phyloP scores from a whole-genome alignment of 768 basidiomycete genomes.

The Psilocybe tampanensis region DNA sequence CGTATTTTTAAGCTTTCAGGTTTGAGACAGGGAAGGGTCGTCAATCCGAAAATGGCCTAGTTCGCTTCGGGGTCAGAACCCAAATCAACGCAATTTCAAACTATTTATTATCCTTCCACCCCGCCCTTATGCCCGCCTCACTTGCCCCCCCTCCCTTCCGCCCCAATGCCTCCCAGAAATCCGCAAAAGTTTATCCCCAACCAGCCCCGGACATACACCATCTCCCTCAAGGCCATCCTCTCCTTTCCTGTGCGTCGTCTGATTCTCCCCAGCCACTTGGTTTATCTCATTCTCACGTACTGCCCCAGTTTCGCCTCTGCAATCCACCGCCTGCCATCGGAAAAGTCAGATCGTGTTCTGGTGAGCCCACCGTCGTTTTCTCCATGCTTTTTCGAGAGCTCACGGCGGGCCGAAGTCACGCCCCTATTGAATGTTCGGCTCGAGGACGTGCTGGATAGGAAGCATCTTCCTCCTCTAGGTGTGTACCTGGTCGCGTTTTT shows the following conservation, averaged over 20 bases:
- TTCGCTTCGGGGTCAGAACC: conserved; percentile 13
- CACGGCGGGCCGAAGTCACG: conserved; percentile 44
- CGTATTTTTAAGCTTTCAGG: conserved; percentile 1
- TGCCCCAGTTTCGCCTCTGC: conserved; percentile 53
- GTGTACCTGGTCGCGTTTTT: conserved; percentile 11
- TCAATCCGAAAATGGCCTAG: conserved; percentile 5
- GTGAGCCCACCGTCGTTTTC: conserved; percentile 27
- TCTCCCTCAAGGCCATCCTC: conserved; percentile 21
- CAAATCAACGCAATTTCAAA: not conserved
- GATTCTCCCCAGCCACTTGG: too few relatives aligned
- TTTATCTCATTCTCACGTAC: not conserved
- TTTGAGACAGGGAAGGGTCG: conserved; percentile 3
- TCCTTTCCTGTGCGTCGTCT: conserved; percentile 20
- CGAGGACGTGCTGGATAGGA: conserved; percentile 75
- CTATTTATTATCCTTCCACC: conserved; percentile 11
- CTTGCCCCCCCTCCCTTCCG: conserved; percentile 4
- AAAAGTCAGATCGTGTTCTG: conserved; percentile 68
- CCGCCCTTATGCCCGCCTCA: not conserved
- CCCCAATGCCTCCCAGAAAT: conserved; percentile 12
- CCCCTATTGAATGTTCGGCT: conserved; percentile 69
- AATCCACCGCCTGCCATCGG: conserved; percentile 70
- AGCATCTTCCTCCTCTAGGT: conserved; percentile 80
- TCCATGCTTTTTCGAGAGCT: conserved; percentile 5
- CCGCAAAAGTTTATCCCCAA: conserved; percentile 7
- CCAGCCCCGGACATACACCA: conserved; percentile 23